These are phyloP conservation scores for Emericellopsis cladophorae DNA, from an alignment of 2,329 filamentous ascomycete genomes.

Conservation along the genomic window DNA sequence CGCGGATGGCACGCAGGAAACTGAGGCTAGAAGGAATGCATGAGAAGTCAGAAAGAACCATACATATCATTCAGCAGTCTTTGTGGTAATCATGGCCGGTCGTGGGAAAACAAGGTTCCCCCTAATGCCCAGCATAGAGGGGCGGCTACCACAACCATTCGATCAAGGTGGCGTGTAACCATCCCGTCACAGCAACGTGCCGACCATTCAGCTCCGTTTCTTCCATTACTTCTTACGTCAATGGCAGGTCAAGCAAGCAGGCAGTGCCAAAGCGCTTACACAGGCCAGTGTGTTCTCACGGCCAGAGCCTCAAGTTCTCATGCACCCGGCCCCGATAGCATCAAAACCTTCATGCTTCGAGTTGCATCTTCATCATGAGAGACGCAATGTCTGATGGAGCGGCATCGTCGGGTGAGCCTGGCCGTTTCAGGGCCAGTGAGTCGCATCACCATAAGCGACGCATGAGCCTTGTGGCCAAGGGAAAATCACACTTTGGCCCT, in stretches of 20 bases:
- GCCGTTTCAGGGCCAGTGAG: slow-evolving; percentile 27
- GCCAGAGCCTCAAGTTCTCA: too few species aligned
- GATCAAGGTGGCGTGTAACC: neutral
- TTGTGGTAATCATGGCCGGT: too few species aligned
- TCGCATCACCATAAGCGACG: slow-evolving; percentile 31
- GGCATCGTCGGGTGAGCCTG: neutral
- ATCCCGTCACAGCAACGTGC: neutral
- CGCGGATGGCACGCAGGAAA: too few species aligned
- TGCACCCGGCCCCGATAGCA: too few species aligned
- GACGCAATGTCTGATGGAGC: neutral
- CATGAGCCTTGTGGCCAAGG: slow-evolving; percentile 30
- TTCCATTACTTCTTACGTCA: neutral
- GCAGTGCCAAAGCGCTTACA: too few species aligned
- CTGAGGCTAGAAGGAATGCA: too few species aligned
- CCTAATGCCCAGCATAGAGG: neutral
- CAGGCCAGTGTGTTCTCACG: too few species aligned
- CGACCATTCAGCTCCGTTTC: neutral
- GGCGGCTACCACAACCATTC: neutral
- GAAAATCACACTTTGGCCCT: slow-evolving; percentile 28
- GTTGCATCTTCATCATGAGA: neutral
- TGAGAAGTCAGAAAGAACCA: too few species aligned
- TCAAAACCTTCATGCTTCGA: too few species aligned
- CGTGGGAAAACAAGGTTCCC: too few species aligned
- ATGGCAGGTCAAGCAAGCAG: neutral
- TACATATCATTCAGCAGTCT: too few species aligned